Evolutionary conservation across 768 basidiomycete species (phyloP).

Genomic region (Coprinopsis sp.): DNA sequence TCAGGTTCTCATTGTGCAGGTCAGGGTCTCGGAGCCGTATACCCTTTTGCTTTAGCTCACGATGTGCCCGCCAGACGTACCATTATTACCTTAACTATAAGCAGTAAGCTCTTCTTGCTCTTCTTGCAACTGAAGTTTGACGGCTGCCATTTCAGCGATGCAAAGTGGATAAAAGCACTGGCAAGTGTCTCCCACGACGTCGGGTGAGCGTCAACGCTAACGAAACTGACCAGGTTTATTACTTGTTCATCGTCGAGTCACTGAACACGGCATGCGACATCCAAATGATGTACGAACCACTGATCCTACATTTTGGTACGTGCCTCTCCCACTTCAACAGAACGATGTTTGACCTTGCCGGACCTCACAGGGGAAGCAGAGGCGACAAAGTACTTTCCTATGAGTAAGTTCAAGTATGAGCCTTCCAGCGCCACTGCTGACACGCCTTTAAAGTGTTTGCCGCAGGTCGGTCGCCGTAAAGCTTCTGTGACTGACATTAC

Average conservation of each 20-base stretch:
- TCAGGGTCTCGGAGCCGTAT: slow-evolving; percentile 11
- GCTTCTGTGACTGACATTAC: too few relatives aligned
- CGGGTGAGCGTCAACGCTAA: background rate
- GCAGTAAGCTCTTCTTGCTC: slow-evolving; percentile 21
- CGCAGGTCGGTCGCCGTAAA: slow-evolving; percentile 22
- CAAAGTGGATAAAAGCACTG: slow-evolving; percentile 36
- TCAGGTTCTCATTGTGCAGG: slow-evolving; percentile 35
- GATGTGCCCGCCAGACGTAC: slow-evolving; percentile 19
- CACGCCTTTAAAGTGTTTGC: slow-evolving; percentile 23
- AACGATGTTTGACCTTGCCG: slow-evolving; percentile 13
- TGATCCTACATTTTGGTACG: slow-evolving; percentile 35
- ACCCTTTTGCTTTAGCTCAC: background rate
- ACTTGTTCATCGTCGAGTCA: slow-evolving; percentile 39
- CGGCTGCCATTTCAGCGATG: slow-evolving; percentile 29
- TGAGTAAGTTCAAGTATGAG: slow-evolving; percentile 17
- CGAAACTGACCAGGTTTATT: slow-evolving; percentile 28
- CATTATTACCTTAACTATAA: slow-evolving; percentile 38
- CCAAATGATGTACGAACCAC: slow-evolving; percentile 42
- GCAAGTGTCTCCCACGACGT: slow-evolving; percentile 19
- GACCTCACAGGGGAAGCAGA: slow-evolving; percentile 24
- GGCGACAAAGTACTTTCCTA: slow-evolving; percentile 23
- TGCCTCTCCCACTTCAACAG: background rate
- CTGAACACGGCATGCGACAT: slow-evolving; percentile 42
- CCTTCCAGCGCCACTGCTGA: background rate
- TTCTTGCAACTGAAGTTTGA: background rate